Percentiles rank a stretch among this genome's conserved stretches.
Evolutionary conservation across 2,329 filamentous ascomycete species (phyloP).

Genomic region (Penicillium polonicum): DNA sequence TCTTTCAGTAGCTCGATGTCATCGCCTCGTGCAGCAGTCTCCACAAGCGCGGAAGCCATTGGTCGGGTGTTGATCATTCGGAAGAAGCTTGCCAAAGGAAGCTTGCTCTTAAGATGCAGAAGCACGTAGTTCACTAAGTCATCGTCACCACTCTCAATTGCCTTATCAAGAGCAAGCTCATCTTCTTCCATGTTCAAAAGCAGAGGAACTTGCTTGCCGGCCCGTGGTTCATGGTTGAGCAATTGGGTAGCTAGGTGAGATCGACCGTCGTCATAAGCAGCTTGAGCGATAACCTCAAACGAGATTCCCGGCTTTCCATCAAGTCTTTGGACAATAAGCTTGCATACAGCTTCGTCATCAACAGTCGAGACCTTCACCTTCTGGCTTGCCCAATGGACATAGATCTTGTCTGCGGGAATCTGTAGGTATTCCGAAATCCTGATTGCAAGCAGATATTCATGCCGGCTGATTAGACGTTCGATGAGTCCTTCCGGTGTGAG

Average conservation of each 20-base stretch:
- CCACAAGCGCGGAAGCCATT: slow-evolving; percentile 83
- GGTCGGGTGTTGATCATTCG: slow-evolving; percentile 82
- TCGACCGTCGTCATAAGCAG: slow-evolving; percentile 91
- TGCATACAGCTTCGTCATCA: slow-evolving; percentile 84
- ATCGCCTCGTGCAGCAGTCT: slow-evolving; percentile 76
- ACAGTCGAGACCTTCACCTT: slow-evolving; percentile 84
- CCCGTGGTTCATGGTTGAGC: slow-evolving; percentile 88
- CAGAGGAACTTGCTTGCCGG: slow-evolving; percentile 92
- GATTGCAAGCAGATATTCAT: slow-evolving; percentile 87
- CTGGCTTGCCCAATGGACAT: slow-evolving; percentile 94
- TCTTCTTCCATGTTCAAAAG: slow-evolving; percentile 95
- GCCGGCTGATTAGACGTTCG: slow-evolving; percentile 77
- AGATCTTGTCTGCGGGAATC: slow-evolving; percentile 83
- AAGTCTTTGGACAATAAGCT: slow-evolving; percentile 80
- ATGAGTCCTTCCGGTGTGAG: slow-evolving; percentile 89
- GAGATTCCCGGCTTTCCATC: slow-evolving; percentile 89
- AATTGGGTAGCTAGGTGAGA: slow-evolving; percentile 85
- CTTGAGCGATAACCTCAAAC: slow-evolving; percentile 88
- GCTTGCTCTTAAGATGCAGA: slow-evolving; percentile 81
- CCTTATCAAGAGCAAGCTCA: slow-evolving; percentile 90
- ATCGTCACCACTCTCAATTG: slow-evolving; percentile 91
- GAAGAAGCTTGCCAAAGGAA: slow-evolving; percentile 89
- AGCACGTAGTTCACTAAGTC: slow-evolving; percentile 91
- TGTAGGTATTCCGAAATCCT: slow-evolving; percentile 84
- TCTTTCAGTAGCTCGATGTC: slow-evolving; percentile 85